These are phyloP conservation scores for Hypoxylon sp. DNA, from an alignment of 2,329 filamentous ascomycete species.

Conservation along the genomic window DNA sequence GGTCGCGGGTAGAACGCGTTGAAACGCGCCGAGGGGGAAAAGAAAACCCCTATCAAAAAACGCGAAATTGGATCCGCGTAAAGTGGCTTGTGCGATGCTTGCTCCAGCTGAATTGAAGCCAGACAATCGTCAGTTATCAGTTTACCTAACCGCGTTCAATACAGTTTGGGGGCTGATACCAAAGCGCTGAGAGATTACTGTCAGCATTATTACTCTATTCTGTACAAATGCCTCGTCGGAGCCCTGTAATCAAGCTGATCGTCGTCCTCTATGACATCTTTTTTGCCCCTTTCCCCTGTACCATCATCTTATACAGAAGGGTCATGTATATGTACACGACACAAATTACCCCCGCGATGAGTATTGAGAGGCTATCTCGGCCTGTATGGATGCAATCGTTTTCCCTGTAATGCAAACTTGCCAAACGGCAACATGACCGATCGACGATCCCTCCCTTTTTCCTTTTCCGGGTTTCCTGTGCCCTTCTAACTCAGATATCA, in stretches of 20 bases:
- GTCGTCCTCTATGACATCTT: neutral
- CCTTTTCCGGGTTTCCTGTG: constrained; percentile 18
- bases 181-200: neutral
- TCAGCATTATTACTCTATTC: neutral
- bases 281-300: constrained; percentile 9
- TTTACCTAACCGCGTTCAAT: neutral
- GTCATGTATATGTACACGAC: neutral
- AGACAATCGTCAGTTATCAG: neutral
- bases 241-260: neutral
- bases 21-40: constrained; percentile 17
- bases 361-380: neutral
- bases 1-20: constrained; percentile 14
- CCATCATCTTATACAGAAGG: constrained; percentile 18
- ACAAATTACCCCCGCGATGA: neutral
- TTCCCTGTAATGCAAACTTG: constrained; percentile 15
- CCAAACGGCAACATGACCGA: constrained; percentile 4
- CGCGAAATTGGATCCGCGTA: constrained; percentile 27
- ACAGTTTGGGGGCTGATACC: neutral
- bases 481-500: constrained; percentile 43
- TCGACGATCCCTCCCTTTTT: constrained; percentile 19
- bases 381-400: constrained; percentile 16
- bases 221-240: neutral
- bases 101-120: constrained; percentile 15
- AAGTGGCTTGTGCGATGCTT: constrained; percentile 33
- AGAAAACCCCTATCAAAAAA: constrained; percentile 13